Evolutionary conservation across 2,329 filamentous ascomycete genomes (phyloP).

Genomic region (Thelonectria rubi): DNA sequence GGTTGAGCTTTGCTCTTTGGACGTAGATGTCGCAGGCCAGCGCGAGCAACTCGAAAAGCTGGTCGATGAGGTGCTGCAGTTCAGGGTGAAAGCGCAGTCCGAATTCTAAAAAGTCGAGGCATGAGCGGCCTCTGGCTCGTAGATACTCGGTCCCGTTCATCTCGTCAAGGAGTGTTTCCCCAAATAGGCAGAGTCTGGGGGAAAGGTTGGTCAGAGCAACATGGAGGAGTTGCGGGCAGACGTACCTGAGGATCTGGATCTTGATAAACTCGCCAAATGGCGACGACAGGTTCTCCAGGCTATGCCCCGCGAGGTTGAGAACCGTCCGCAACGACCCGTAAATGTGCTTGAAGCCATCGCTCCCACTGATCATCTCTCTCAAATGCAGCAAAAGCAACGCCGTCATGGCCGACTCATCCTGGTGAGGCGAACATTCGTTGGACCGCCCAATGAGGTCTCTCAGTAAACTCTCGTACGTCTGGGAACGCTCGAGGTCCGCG

Average conservation of each 20-base stretch:
- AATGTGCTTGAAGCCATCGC: conserved; percentile 35
- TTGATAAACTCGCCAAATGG: conserved; percentile 33
- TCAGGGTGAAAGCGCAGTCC: conserved; percentile 35
- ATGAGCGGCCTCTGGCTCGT: conserved; percentile 31
- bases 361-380: conserved; percentile 37
- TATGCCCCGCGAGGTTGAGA: conserved; percentile 25
- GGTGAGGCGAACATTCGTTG: conserved; percentile 31
- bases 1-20: conserved; percentile 34
- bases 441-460: conserved; percentile 32
- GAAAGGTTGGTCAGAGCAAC: rapidly evolving
- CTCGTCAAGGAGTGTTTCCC: conserved; percentile 35
- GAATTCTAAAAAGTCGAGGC: conserved; percentile 35
- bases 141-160: conserved; percentile 36
- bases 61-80: conserved; percentile 27
- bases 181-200: conserved; percentile 33
- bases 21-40: conserved; percentile 36
- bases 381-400: conserved; percentile 33
- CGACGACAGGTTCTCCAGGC: conserved; percentile 7
- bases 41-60: conserved; percentile 31
- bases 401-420: conserved; percentile 36
- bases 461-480: conserved; percentile 25
- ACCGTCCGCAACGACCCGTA: conserved; percentile 33
- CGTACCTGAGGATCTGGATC: conserved; percentile 34
- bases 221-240: not conserved
- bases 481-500: conserved; percentile 21